Percentiles rank a stretch among this genome's conserved stretches.
Conservation (phyloP, 306 rosid species). For the Macrotyloma uniflorum region DNA sequence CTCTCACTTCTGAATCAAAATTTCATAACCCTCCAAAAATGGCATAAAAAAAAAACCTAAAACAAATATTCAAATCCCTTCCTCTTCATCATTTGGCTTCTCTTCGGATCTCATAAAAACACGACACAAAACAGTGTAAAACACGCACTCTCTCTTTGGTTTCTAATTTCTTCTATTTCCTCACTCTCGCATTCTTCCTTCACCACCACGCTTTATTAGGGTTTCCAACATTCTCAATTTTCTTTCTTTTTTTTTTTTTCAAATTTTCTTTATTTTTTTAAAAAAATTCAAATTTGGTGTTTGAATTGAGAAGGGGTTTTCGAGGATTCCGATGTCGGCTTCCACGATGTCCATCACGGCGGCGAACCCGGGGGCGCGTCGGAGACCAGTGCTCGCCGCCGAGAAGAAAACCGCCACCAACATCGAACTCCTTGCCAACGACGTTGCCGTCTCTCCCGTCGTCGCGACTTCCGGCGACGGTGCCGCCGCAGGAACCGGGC, state of each 20-base stretch:
- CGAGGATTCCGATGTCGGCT: slow-evolving; percentile 75
- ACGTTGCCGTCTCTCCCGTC: slow-evolving; percentile 46
- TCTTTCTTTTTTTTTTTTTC: too few relatives aligned
- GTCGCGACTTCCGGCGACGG: slow-evolving; percentile 39
- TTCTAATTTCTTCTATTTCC: background rate
- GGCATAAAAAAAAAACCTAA: background rate
- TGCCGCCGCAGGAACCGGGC: slow-evolving; percentile 37
- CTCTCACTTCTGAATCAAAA: background rate
- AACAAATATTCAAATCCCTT: background rate
- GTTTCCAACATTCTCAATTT: slow-evolving; percentile 27
- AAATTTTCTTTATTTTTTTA: background rate
- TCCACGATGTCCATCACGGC: slow-evolving; percentile 93
- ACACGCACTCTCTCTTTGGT: background rate
- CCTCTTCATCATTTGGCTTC: background rate
- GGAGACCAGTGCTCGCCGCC: slow-evolving; percentile 63
- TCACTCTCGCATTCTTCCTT: background rate
- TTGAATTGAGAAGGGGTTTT: slow-evolving; percentile 22
- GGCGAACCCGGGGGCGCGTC: slow-evolving; percentile 81
- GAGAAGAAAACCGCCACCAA: slow-evolving; percentile 59
- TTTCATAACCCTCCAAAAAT: background rate
- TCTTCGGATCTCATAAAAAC: slow-evolving; percentile 1
- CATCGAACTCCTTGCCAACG: slow-evolving; percentile 66
- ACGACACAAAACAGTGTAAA: background rate
- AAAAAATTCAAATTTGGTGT: background rate
- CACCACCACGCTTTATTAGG: background rate